phyloP scores from a whole-genome alignment of 306 rosid genomes.

The Vigna unguiculata region DNA sequence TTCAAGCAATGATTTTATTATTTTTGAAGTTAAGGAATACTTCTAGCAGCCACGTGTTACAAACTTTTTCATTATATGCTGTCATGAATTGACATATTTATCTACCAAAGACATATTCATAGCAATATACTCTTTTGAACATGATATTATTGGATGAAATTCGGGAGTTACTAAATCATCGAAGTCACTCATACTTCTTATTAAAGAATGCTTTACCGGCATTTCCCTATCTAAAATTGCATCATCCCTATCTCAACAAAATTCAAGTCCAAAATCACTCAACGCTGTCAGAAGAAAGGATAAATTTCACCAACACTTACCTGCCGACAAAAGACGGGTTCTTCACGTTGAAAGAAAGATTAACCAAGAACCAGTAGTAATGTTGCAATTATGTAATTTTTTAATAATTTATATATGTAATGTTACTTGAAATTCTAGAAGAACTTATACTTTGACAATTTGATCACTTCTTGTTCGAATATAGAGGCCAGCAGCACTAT shows the following conservation, averaged over 20 bases:
- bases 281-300: constrained; percentile 10
- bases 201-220: neutral
- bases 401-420: constrained; percentile 23
- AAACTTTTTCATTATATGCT: constrained; percentile 13
- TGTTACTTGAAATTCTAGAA: constrained; percentile 36
- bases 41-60: constrained; percentile 6
- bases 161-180: neutral
- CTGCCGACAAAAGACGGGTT: constrained; percentile 15
- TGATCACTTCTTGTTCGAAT: constrained; percentile 77
- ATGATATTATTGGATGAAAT: neutral
- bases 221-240: constrained; percentile 12
- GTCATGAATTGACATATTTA: constrained; percentile 19
- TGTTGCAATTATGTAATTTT: constrained; percentile 17
- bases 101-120: constrained; percentile 8
- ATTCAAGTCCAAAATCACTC: neutral
- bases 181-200: neutral
- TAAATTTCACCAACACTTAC: constrained; percentile 22
- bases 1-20: constrained; percentile 30
- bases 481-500: constrained; percentile 84
- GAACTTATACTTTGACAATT: constrained; percentile 77
- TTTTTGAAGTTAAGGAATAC: constrained; percentile 14
- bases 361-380: constrained; percentile 36
- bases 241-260: constrained; percentile 1
- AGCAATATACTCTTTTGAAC: neutral
- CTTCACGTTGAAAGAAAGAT: constrained; percentile 20